Base-by-base conservation (phyloP, 2,329 filamentous ascomycete genomes). In the Diaporthe sp. region DNA sequence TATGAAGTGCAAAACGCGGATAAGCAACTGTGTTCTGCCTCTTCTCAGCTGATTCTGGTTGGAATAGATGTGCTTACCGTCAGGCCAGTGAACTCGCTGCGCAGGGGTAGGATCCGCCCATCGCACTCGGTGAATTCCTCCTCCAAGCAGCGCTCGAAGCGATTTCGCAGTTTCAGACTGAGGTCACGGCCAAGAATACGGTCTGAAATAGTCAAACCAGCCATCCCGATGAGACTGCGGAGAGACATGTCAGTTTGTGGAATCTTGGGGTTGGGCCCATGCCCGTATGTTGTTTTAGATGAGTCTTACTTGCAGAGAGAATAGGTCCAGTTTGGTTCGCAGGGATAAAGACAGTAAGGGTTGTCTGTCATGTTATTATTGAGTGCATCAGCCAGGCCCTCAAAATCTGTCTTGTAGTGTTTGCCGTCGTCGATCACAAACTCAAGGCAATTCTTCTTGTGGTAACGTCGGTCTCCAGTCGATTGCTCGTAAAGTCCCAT, bases 51-150 rank as follows among this genome's bases (percentile, higher is more conserved):
- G 3, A 9, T 31, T 31, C 12, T 13, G 6, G 2, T 31, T 31
- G 51, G 25, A 55, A 17, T 17, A 6, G 25, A 4, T 31, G 25
- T 57, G 53, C 25, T 57, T 31, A 57, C 53, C 15, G 53, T 57
- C 13, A 31, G 25, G 53, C 53, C 53, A 31, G 53, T 57, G 13
- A 57, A 57, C 53, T 57, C 53, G 25, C 25, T 57, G 25, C 53
- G 53, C 25, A 57, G 15, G 25, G 53, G 53, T 8, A 57, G 4
- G 15, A 57, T 57, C 1, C 53, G 53, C 5, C 53, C 53, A 57
- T 57, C 53, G 53, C 53, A 57, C 53, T 55, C 51, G 12, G 51
- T 55, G 51, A 55, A 55, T 31, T 55, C 51, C 25, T 55, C 51
- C 51, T 55, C 51, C 51, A 55, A 17, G 15, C 51, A 55, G 4